Evolutionary conservation across 2,329 filamentous ascomycete species (phyloP).

Genomic region (Hypoxylon sp.): DNA sequence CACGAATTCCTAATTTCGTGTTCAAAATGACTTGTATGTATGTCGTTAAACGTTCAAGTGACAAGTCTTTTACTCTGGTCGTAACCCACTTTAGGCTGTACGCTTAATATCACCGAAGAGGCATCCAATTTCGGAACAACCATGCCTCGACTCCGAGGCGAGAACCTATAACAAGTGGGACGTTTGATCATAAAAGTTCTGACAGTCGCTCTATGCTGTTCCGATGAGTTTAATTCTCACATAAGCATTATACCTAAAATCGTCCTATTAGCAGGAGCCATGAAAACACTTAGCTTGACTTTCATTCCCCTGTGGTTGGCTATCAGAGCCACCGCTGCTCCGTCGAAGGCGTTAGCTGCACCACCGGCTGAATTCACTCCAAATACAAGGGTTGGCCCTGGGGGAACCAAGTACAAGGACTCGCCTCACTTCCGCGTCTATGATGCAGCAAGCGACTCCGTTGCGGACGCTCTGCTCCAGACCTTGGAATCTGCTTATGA

Average conservation of each 20-base stretch:
- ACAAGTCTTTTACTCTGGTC: constrained; percentile 13
- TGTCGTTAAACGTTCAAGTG: neutral
- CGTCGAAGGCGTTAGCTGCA: constrained; percentile 35
- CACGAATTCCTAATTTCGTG: too few relatives aligned
- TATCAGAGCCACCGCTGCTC: constrained; percentile 26
- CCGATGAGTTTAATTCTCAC: constrained; percentile 4
- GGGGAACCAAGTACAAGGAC: constrained; percentile 54
- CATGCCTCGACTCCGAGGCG: constrained; percentile 22
- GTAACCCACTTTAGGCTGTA: constrained; percentile 46
- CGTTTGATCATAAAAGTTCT: constrained; percentile 29
- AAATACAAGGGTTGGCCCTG: constrained; percentile 51
- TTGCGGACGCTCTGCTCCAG: constrained; percentile 54
- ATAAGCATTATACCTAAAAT: constrained; percentile 1
- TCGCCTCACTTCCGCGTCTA: constrained; percentile 61
- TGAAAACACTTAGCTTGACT: constrained; percentile 25
- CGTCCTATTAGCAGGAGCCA: constrained; percentile 7
- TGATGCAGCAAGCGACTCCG: constrained; percentile 49
- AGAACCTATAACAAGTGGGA: constrained; percentile 10
- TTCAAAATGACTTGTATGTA: neutral
- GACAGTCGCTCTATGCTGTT: constrained; percentile 22
- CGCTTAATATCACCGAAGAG: constrained; percentile 36
- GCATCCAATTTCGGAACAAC: constrained; percentile 27
- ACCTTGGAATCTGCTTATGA: constrained; percentile 64
- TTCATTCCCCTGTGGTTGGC: constrained; percentile 30
- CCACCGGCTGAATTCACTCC: constrained; percentile 52